Evolutionary conservation across 202 grass and related monocot genomes (phyloP).

Genomic region (Setaria viridis): DNA sequence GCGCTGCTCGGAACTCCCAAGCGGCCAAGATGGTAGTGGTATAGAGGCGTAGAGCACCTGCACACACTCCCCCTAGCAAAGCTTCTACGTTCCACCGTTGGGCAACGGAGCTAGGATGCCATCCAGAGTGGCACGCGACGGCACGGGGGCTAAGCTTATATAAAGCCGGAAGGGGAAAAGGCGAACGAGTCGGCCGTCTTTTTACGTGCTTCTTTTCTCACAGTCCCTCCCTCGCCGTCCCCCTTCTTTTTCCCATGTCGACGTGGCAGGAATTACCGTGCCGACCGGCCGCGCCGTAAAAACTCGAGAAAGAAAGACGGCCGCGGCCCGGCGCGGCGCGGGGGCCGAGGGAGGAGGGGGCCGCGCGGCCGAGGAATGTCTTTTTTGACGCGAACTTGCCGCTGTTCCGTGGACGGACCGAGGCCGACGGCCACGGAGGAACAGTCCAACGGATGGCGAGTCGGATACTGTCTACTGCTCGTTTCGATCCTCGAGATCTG

Average conservation of each 20-base stretch:
- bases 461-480: not conserved
- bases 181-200: constrained; percentile 5
- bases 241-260: not conserved
- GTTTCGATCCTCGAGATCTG: not conserved
- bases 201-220: constrained; percentile 33
- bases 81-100: not conserved
- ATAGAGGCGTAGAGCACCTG: no score
- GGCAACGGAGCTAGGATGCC: not conserved
- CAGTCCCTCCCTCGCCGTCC: not conserved
- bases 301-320: not conserved
- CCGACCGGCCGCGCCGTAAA: not conserved
- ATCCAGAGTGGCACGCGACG: constrained; percentile 21
- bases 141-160: not conserved
- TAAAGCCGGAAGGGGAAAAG: no score
- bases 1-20: not conserved
- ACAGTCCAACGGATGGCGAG: not conserved
- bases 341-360: not conserved
- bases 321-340: not conserved
- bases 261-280: not conserved
- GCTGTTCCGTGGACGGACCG: not conserved
- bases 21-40: no score
- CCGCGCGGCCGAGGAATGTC: not conserved
- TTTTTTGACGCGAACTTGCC: not conserved
- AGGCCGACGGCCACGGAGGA: no score
- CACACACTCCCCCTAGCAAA: not conserved